Evolutionary conservation across 768 basidiomycete genomes (phyloP).

Genomic region (Suillus plorans): DNA sequence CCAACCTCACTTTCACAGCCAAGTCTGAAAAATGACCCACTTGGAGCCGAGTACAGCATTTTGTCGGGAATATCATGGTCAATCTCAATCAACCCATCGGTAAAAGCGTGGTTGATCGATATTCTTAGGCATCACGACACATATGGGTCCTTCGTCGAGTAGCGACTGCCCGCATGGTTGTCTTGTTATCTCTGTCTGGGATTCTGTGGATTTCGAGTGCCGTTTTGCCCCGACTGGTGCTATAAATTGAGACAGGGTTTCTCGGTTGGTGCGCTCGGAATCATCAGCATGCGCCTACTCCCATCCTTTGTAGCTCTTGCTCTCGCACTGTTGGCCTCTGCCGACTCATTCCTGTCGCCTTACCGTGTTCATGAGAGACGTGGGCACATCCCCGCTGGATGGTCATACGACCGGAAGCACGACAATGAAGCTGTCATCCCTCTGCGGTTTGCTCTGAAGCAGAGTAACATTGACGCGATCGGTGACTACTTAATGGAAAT

Average conservation of each 20-base stretch:
- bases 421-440: slow-evolving; percentile 38
- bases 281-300: slow-evolving; percentile 1
- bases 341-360: slow-evolving; percentile 30
- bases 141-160: not conserved
- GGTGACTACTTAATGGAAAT: slow-evolving; percentile 47
- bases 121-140: not conserved
- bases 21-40: not conserved
- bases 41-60: not conserved
- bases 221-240: too few species aligned
- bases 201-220: not conserved
- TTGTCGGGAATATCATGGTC: not conserved
- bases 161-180: not conserved
- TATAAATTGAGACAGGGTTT: not conserved
- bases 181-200: not conserved
- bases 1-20: not conserved
- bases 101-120: not conserved
- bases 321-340: not conserved
- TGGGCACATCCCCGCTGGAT: slow-evolving; percentile 33
- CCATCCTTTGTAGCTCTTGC: slow-evolving; percentile 2
- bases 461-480: slow-evolving; percentile 44
- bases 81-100: not conserved
- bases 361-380: slow-evolving; percentile 43
- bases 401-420: slow-evolving; percentile 36
- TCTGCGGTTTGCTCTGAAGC: slow-evolving; percentile 48
- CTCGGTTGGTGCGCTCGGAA: not conserved